These are phyloP conservation scores for Debaryomyces maramus DNA, from an alignment of 805 yeast genomes.

Conservation along the genomic window DNA sequence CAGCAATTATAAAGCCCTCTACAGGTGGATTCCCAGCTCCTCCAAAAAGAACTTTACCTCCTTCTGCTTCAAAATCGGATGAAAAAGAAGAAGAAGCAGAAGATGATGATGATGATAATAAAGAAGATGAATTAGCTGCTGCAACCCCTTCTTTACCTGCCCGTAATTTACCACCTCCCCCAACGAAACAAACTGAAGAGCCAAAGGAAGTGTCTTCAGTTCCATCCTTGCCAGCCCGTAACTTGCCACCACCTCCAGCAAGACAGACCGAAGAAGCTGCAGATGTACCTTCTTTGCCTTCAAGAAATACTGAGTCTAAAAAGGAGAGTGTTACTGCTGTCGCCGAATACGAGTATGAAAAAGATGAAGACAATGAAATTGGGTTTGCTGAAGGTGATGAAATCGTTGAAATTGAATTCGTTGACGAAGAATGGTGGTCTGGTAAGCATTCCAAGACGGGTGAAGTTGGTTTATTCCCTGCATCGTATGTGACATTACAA, in stretches of 20 bases:
- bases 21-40: conserved; percentile 10
- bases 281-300: conserved; percentile 11
- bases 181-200: conserved; percentile 11
- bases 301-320: conserved; percentile 14
- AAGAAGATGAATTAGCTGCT: not conserved
- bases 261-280: conserved; percentile 11
- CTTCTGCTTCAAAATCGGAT: conserved; percentile 5
- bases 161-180: conserved; percentile 20
- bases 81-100: conserved; percentile 14
- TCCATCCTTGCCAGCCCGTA: conserved; percentile 19
- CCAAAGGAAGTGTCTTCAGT: not conserved
- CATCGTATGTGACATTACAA: conserved; percentile 48
- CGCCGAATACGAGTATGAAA: conserved; percentile 79
- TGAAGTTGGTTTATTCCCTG: conserved; percentile 56
- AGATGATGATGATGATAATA: conserved; percentile 13
- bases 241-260: conserved; percentile 18
- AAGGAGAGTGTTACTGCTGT: conserved; percentile 48
- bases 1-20: conserved; percentile 5
- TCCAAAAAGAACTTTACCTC: conserved; percentile 5
- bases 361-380: conserved; percentile 77
- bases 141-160: conserved; percentile 13
- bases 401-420: conserved; percentile 64
- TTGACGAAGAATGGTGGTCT: conserved; percentile 76
- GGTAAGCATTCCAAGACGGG: conserved; percentile 45
- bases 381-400: conserved; percentile 64